Evolutionary conservation across 2,329 filamentous ascomycete genomes (phyloP).

Genomic region (Ophiostoma triangulosporum): DNA sequence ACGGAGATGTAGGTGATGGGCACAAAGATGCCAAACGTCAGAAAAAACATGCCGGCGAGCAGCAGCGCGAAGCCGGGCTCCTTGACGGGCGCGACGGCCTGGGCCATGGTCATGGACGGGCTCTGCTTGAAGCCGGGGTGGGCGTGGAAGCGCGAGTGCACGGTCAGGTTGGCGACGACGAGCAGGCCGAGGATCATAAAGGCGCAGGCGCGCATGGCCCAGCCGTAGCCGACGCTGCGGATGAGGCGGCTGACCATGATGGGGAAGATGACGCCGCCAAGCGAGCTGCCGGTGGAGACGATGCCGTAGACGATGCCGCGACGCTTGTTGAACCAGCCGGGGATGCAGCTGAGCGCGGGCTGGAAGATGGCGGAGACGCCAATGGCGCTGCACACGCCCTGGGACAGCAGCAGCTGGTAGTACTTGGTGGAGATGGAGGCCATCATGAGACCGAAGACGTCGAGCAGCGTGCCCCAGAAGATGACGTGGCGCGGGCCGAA

Average conservation of each 20-base stretch:
- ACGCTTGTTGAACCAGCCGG: slow-evolving; percentile 15
- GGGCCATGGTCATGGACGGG: background rate
- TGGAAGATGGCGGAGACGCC: slow-evolving; percentile 14
- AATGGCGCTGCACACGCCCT: slow-evolving; percentile 15
- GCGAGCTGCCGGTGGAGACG: slow-evolving; percentile 15
- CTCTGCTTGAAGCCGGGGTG: slow-evolving; percentile 1
- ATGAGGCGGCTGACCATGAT: slow-evolving; percentile 18
- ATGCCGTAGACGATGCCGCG: slow-evolving; percentile 18
- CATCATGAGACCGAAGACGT: slow-evolving; percentile 47
- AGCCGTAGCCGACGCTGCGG: slow-evolving; percentile 16
- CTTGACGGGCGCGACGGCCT: slow-evolving; percentile 13
- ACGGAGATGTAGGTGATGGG: slow-evolving; percentile 18
- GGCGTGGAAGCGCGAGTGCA: slow-evolving; percentile 13
- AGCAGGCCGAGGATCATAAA: slow-evolving; percentile 19
- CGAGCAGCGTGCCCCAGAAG: slow-evolving; percentile 32
- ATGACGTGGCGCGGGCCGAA: slow-evolving; percentile 39
- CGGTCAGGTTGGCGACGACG: slow-evolving; percentile 16
- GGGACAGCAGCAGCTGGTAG: slow-evolving; percentile 20
- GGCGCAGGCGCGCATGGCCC: slow-evolving; percentile 19
- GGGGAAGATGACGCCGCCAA: slow-evolving; percentile 20
- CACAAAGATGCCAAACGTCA: slow-evolving; percentile 18
- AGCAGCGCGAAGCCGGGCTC: slow-evolving; percentile 14
- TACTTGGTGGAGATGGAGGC: slow-evolving; percentile 27
- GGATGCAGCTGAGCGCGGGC: slow-evolving; percentile 15
- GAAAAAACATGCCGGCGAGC: slow-evolving; percentile 13